Evolutionary conservation across 2,329 filamentous ascomycete genomes (phyloP), one percentile per base, ranked within the genome.

Genomic region (Clonostachys solani): DNA sequence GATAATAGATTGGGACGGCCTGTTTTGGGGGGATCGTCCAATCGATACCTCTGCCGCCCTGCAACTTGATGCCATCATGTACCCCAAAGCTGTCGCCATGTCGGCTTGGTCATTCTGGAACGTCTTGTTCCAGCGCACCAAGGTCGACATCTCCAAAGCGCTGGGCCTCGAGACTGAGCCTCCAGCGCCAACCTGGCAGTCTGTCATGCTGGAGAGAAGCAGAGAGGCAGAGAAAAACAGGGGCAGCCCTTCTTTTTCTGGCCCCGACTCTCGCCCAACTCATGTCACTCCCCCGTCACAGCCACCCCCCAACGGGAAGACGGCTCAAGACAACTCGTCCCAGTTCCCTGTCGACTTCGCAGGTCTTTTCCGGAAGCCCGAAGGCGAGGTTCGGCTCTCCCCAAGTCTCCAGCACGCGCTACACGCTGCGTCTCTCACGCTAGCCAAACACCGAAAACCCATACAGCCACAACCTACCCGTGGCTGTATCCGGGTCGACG

Each of bases 41-140:
- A 72, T 82, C 38, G 78, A 82, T 33, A 66, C 75, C 3, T 49
- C 62, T 5, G 66, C 66, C 0, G 77, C 73, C 17, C 64, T 69
- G 47, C 64, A 68, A 46, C 59, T 78, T 12, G 63, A 70, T 38
- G 71, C 73, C n/a, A 67, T 71, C 3, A 61, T 84, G 5, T 81
- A 74, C 66, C 81, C 81, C 3, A 70, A 69, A 38, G 71, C 77
- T 3, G 57, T 82, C 3, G 68, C 74, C 6, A 50, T 73, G 43
- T 75, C 79, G 0, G 63, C 70, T 3, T 81, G 75, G 72, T 73
- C 69, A 2, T 80, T 83, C 52, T 57, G 71, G 9, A 73, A 69
- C 35, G 71, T 72, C 2, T 59, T 82, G 6, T 56, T 72, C 18
- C 68, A 66, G 43, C 69, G 77, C 45, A 72, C 78, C 15, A 61